Conservation (phyloP, 2,329 filamentous ascomycete genomes). For the Aureobasidium mangrovei region DNA sequence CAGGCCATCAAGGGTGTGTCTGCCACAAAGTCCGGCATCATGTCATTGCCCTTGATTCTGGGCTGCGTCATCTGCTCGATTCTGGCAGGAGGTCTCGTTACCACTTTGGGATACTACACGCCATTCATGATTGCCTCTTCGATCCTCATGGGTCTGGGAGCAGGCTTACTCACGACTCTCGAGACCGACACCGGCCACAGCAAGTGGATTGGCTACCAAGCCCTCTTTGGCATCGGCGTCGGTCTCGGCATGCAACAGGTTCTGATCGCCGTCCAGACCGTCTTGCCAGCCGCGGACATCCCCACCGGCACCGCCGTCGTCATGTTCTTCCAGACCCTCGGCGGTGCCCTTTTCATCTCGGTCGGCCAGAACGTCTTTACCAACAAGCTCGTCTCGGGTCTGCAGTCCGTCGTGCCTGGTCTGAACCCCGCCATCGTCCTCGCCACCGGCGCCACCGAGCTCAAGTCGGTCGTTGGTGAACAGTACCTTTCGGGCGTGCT, state of each 20-base stretch:
- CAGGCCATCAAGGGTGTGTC: conserved; percentile 40
- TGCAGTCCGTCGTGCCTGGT: conserved; percentile 31
- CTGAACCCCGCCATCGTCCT: conserved; percentile 37
- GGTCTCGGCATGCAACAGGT: conserved; percentile 39
- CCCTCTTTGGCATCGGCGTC: conserved; percentile 33
- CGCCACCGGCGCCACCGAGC: conserved; percentile 47
- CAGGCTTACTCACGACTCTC: conserved; percentile 39
- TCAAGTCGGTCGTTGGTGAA: conserved; percentile 45
- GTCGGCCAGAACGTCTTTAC: conserved; percentile 45
- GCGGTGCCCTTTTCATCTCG: conserved; percentile 42
- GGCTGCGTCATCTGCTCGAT: conserved; percentile 38
- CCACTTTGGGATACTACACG: conserved; percentile 40
- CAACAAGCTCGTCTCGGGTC: conserved; percentile 38
- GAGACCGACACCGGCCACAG: conserved; percentile 30
- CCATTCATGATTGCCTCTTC: conserved; percentile 37
- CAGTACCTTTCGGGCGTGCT: conserved; percentile 47
- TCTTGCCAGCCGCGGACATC: conserved; percentile 35
- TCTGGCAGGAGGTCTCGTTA: conserved; percentile 32
- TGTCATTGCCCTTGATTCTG: conserved; percentile 42
- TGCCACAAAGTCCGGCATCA: conserved; percentile 41
- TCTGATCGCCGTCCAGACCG: conserved; percentile 40
- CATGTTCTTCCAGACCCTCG: conserved; percentile 42
- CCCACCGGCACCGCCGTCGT: conserved; percentile 41
- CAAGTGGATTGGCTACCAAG: conserved; percentile 34
- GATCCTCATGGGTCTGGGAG: conserved; percentile 38